phyloP scores from a whole-genome alignment of 2,329 filamentous ascomycete genomes.

The Aureobasidium musti region DNA sequence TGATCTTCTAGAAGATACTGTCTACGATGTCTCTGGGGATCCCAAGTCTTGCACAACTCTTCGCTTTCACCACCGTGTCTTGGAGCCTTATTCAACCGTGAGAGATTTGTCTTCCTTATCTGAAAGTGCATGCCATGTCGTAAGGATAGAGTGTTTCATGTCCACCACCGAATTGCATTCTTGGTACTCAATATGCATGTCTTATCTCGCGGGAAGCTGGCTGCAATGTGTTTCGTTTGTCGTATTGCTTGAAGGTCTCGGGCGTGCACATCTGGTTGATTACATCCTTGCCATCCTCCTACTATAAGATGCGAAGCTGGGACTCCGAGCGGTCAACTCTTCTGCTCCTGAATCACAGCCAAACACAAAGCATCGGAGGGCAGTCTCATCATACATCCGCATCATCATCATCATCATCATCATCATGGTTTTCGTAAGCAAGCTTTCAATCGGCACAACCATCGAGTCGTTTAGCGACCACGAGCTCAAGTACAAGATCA shows the following conservation, averaged over 20 bases:
- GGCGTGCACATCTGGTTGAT: not conserved
- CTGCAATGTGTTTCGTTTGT: not conserved
- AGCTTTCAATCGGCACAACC: not conserved
- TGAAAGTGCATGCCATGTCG: not conserved
- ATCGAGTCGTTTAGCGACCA: not conserved
- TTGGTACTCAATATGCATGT: not conserved
- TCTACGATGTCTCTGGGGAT: too few species aligned
- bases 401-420: not conserved
- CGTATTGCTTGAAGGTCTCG: not conserved
- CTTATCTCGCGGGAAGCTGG: not conserved
- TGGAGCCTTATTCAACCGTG: not conserved
- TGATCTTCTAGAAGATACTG: too few species aligned
- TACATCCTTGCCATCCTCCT: not conserved
- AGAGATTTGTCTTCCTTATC: too few species aligned
- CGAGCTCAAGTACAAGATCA: not conserved
- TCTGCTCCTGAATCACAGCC: not conserved
- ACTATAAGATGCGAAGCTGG: too few species aligned
- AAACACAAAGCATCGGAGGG: not conserved
- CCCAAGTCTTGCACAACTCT: too few species aligned
- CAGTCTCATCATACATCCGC: not conserved
- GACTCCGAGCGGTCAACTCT: too few species aligned
- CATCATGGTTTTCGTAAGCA: not conserved
- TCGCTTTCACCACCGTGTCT: not conserved
- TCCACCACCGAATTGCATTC: too few species aligned
- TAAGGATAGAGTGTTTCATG: not conserved